These are phyloP conservation scores for Salix udensis DNA, from an alignment of 345 rosid species.

Conservation along the genomic window DNA sequence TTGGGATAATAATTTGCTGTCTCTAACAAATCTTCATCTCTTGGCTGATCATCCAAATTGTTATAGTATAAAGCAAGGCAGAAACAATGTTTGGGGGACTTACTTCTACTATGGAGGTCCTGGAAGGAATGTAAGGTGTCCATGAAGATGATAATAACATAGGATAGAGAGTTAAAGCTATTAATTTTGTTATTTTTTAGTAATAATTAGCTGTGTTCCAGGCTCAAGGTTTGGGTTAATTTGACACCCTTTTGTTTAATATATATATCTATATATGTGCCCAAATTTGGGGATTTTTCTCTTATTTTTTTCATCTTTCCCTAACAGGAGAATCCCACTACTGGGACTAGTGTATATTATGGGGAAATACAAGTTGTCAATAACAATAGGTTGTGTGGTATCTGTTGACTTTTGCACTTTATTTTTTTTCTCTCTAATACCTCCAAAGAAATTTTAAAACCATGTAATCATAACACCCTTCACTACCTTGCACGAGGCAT, in stretches of 20 bases:
- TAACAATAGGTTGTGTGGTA: slow-evolving; percentile 18
- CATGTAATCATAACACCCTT: slow-evolving; percentile 1
- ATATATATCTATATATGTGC: not conserved
- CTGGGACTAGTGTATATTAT: slow-evolving; percentile 33
- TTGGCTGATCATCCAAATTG: slow-evolving; percentile 34
- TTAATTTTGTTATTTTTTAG: not conserved
- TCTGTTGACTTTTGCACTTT: not conserved
- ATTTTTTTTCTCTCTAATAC: not conserved
- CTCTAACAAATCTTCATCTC: slow-evolving; percentile 25
- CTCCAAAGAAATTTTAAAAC: not conserved
- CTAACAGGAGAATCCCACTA: slow-evolving; percentile 22
- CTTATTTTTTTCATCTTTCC: not conserved
- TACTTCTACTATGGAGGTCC: slow-evolving; percentile 37
- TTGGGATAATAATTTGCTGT: slow-evolving; percentile 33
- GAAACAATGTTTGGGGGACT: slow-evolving; percentile 28
- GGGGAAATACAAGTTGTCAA: slow-evolving; percentile 34
- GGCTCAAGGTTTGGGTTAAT: slow-evolving; percentile 14
- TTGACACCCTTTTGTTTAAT: slow-evolving; percentile 3
- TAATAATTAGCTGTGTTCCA: not conserved
- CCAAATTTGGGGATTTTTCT: not conserved
- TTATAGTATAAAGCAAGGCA: slow-evolving; percentile 28
- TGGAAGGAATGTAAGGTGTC: slow-evolving; percentile 33
- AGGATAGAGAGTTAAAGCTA: not conserved
- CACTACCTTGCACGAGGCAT: not conserved
- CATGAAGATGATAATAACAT: slow-evolving; percentile 2